Percentiles rank a stretch among this genome's conserved stretches.
phyloP scores from a whole-genome alignment of 306 rosid genomes.

The Casuarina equisetifolia region DNA sequence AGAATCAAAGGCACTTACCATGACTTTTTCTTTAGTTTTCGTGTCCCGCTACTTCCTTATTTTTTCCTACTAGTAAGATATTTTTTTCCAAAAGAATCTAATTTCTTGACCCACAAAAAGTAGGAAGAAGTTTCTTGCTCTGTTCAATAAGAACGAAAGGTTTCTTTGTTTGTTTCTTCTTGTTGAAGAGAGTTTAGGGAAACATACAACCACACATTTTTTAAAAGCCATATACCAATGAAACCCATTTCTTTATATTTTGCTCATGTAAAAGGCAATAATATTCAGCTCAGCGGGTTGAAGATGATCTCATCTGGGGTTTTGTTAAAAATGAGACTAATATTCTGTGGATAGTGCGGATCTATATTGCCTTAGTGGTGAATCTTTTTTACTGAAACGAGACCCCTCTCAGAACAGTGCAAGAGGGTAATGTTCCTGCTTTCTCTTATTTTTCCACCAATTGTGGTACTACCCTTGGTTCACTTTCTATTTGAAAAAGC shows the following conservation, averaged over 20 bases:
- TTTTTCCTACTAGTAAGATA: not conserved
- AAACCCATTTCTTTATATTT: not conserved
- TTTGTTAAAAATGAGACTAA: not conserved
- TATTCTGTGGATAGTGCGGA: conserved; percentile 34
- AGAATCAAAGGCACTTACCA: not conserved
- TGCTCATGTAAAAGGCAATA: not conserved
- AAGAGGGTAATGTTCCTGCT: not conserved
- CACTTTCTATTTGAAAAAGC: not conserved
- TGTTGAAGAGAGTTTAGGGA: too few species aligned
- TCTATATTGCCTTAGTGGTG: conserved; percentile 35
- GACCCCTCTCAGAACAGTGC: not conserved
- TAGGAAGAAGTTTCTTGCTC: not conserved
- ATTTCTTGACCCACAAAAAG: not conserved
- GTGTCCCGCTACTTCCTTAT: not conserved
- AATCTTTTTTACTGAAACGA: not conserved
- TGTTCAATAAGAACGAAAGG: not conserved
- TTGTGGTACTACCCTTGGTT: not conserved
- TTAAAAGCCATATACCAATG: not conserved
- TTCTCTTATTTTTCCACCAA: not conserved
- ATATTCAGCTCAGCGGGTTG: not conserved
- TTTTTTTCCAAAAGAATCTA: not conserved
- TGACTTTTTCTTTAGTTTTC: not conserved
- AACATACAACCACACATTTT: not conserved
- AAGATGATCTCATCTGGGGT: not conserved
- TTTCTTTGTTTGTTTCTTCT: not conserved